Evolutionary conservation across 163 green algal genomes (phyloP).

Genomic region (Scenedesmus sp.): DNA sequence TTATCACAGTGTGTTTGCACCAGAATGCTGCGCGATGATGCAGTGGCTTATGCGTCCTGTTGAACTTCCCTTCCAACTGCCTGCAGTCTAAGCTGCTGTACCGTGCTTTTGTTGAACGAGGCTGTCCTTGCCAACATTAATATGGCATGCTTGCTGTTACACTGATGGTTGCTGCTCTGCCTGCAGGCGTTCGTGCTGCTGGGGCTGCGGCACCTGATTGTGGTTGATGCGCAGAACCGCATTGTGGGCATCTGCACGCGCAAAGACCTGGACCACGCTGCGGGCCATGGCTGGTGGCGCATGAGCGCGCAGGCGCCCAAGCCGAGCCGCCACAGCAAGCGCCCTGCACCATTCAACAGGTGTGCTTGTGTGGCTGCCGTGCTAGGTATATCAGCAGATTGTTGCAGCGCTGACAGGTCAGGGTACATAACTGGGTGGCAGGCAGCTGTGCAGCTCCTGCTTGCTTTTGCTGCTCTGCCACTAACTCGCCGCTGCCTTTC

Average conservation of each 20-base stretch:
- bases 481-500: background rate
- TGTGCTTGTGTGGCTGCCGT: background rate
- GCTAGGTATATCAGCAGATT: background rate
- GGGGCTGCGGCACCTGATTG: constrained; percentile 89
- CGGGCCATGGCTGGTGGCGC: constrained; percentile 73
- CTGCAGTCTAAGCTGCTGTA: background rate
- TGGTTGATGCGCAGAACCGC: constrained; percentile 80
- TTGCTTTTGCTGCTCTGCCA: background rate
- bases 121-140: background rate
- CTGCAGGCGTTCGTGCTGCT: constrained; percentile 85
- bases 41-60: background rate
- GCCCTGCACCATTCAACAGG: background rate
- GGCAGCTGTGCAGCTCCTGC: background rate
- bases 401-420: background rate
- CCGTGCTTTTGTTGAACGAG: constrained; percentile 62
- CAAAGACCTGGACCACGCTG: constrained; percentile 88
- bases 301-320: constrained; percentile 57
- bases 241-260: constrained; percentile 94
- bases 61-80: background rate
- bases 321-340: constrained; percentile 10
- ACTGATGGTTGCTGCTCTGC: background rate
- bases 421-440: background rate
- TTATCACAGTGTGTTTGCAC: background rate
- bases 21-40: background rate
- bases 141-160: background rate